phyloP scores from a whole-genome alignment of 352 stramenopile genomes.

The Peronospora belbahrii region DNA sequence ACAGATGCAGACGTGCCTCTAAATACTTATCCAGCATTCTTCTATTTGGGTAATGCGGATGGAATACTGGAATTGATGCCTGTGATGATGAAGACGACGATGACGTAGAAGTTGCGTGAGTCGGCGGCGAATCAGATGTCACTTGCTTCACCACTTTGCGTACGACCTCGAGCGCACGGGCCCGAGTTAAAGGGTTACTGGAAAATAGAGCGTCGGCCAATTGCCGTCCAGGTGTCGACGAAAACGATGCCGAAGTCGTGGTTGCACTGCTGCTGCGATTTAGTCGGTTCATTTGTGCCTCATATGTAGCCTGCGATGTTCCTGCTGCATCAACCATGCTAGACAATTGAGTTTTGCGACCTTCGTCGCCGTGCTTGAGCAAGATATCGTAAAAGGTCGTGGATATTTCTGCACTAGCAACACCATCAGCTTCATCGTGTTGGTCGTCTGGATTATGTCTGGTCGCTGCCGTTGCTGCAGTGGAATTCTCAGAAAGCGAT shows the following conservation, averaged over 20 bases:
- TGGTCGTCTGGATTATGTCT: background rate
- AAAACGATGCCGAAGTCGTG: conserved; percentile 19
- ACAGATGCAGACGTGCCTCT: conserved; percentile 34
- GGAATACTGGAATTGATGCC: conserved; percentile 13
- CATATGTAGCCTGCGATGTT: background rate
- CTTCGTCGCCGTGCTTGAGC: conserved; percentile 5
- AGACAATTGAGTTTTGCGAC: conserved; percentile 3
- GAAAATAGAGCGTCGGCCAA: conserved; percentile 62
- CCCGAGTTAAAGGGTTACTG: conserved; percentile 36
- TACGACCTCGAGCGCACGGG: conserved; percentile 43
- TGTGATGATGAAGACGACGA: conserved; percentile 11
- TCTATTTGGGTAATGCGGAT: conserved; percentile 24
- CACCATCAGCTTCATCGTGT: conserved; percentile 3
- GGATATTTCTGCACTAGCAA: conserved; percentile 9
- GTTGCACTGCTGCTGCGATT: conserved; percentile 23
- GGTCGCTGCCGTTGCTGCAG: background rate
- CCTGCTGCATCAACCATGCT: background rate
- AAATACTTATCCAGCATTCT: conserved; percentile 49
- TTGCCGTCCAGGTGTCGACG: conserved; percentile 35
- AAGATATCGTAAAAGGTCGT: conserved; percentile 24
- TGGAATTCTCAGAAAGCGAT: conserved; percentile 13
- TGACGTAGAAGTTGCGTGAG: conserved; percentile 14
- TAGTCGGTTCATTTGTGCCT: conserved; percentile 14
- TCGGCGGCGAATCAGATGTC: conserved; percentile 15
- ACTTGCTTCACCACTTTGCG: conserved; percentile 42